phyloP scores from a whole-genome alignment of 768 basidiomycete genomes.

The Crepidotus variabilis region DNA sequence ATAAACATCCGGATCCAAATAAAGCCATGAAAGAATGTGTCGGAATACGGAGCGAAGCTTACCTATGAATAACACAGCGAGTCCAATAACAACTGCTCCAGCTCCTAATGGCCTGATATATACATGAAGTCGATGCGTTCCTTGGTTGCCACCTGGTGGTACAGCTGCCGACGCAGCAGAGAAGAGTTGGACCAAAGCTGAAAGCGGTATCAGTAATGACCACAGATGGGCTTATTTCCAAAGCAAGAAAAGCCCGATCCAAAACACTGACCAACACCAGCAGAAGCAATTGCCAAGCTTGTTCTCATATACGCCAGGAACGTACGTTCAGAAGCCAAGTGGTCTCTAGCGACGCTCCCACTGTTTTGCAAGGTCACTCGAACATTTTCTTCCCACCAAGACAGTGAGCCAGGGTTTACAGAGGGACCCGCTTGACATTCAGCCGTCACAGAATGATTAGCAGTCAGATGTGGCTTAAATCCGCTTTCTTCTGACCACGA shows the following conservation, averaged over 20 bases:
- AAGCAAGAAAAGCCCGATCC: too few relatives aligned
- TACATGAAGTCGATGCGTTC: slow-evolving; percentile 17
- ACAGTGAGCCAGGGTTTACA: neutral
- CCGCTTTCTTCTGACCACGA: too few relatives aligned
- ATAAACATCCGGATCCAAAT: too few relatives aligned
- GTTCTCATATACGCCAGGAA: slow-evolving; percentile 54
- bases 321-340: slow-evolving; percentile 49
- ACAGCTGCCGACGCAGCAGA: slow-evolving; percentile 26
- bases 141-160: slow-evolving; percentile 2
- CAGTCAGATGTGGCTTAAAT: too few relatives aligned
- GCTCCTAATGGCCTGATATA: slow-evolving; percentile 54
- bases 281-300: slow-evolving; percentile 46
- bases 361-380: slow-evolving; percentile 35
- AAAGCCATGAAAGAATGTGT: too few relatives aligned
- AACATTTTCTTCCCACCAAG: neutral
- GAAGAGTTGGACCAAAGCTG: slow-evolving; percentile 58
- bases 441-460: too few relatives aligned
- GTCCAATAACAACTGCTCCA: slow-evolving; percentile 38
- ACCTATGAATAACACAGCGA: slow-evolving; percentile 48
- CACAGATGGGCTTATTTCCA: too few relatives aligned
- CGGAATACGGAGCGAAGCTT: slow-evolving; percentile 10
- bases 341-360: slow-evolving; percentile 51
- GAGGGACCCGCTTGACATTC: neutral
- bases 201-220: neutral
- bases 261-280: slow-evolving; percentile 33